These are phyloP conservation scores for Blastomyces percursus DNA, from an alignment of 2,329 filamentous ascomycete genomes.

Conservation along the genomic window DNA sequence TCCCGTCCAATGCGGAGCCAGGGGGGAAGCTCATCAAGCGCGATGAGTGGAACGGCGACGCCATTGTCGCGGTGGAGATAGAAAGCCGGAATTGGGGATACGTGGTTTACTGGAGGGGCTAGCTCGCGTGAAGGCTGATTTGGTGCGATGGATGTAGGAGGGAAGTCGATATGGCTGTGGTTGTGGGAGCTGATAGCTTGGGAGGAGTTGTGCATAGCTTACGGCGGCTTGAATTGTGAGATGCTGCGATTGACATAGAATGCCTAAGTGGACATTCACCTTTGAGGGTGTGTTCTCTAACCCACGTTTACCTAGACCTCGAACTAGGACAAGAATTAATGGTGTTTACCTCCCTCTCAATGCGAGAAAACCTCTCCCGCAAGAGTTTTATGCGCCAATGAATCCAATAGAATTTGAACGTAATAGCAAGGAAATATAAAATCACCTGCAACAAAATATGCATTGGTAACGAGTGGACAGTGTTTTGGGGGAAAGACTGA, in stretches of 20 bases:
- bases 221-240: background rate
- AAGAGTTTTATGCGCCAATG: background rate
- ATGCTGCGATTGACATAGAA: background rate
- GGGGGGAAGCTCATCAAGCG: slow-evolving; percentile 34
- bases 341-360: background rate
- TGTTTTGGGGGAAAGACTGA: too few relatives aligned
- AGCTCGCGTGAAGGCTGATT: background rate
- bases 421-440: background rate
- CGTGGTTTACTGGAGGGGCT: background rate
- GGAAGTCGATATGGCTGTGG: background rate
- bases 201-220: background rate
- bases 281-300: background rate
- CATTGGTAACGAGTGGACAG: background rate
- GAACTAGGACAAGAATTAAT: background rate
- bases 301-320: background rate
- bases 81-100: slow-evolving; percentile 25
- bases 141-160: background rate
- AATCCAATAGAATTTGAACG: too few relatives aligned
- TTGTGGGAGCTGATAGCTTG: background rate
- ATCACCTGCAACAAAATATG: background rate
- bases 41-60: slow-evolving; percentile 29
- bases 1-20: slow-evolving; percentile 25
- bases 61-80: slow-evolving; percentile 31
- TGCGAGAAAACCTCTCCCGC: background rate
- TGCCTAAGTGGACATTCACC: background rate